Base-by-base conservation (phyloP, 805 yeast species). In the Pichia cephalocereana region DNA sequence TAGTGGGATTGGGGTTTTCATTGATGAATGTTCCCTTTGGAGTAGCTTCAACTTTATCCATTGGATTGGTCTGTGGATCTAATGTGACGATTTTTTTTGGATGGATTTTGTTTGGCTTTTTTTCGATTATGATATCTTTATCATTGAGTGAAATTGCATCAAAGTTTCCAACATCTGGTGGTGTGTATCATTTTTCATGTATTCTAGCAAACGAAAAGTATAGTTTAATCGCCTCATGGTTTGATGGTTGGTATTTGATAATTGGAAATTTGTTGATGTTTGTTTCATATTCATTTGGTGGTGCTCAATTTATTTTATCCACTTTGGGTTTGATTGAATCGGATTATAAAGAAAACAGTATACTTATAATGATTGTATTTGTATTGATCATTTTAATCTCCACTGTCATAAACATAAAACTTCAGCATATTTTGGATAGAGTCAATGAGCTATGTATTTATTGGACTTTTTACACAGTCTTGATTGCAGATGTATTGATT, bases 1-100 rank as follows among this genome's bases (percentile, higher is more conserved):
- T 86, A 41, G 76, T 86, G 23, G 95, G 93, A 5, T 67, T 86
- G 26, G 91, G 93, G 0, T 84, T 86, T 60, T 80, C 89, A 1
- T 66, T 86, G 32, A 83, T 86, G 90, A 86, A 87, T 40, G 90
- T 87, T 0, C 91, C 90, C 0, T 74, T 84, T 56, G 89, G 91
- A 1, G 73, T 86, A 56, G 79, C 88, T 10, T 79, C 87, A 4
- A 83, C 89, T 1, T 70, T 86, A 61, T 79, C 82, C 58, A 81
- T 82, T 31, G 83, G 86, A 4, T 66, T 86, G 46, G 72, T 80
- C 10, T 86, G 84, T 63, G 95, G 95, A 9, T 88, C 89, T 1
- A 82, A 83, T 46, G 79, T 80, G 14, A 83, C 93, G 0, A 81
- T 86, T 40, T 67, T 86, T 41, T 79, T 82, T 68, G 95, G 95